phyloP scores from a whole-genome alignment of 179 eudicot species.

The Vitellaria paradoxa region DNA sequence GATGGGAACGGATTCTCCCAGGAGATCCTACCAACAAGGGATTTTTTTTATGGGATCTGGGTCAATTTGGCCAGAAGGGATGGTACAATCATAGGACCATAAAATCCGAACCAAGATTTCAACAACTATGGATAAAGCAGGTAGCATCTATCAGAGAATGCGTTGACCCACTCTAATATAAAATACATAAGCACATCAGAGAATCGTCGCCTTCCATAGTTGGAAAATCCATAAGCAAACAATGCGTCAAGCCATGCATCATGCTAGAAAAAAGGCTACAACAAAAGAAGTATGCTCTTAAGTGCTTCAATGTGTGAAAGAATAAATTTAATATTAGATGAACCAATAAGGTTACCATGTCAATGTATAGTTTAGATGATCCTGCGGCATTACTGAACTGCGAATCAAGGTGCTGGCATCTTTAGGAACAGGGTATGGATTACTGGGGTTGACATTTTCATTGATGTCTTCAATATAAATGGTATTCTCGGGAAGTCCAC shows the following conservation, averaged over 20 bases:
- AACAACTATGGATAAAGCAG: too few relatives aligned
- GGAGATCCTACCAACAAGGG: too few relatives aligned
- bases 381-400: slow-evolving; percentile 97
- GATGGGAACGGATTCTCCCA: too few relatives aligned
- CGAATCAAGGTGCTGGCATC: slow-evolving; percentile 69
- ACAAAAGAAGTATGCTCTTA: not conserved
- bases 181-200: not conserved
- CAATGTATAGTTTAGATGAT: slow-evolving; percentile 85
- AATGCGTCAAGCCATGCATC: not conserved
- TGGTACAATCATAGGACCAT: too few relatives aligned
- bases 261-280: not conserved
- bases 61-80: too few relatives aligned
- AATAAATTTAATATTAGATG: not conserved
- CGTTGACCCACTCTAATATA: not conserved
- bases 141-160: too few relatives aligned
- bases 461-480: slow-evolving; percentile 72
- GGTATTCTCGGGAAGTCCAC: slow-evolving; percentile 69
- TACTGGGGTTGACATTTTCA: slow-evolving; percentile 61
- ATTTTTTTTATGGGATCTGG: too few relatives aligned
- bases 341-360: slow-evolving; percentile 62
- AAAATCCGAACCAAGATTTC: too few relatives aligned
- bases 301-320: not conserved
- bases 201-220: not conserved
- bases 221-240: not conserved
- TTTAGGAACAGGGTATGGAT: slow-evolving; percentile 87